Evolutionary conservation across 106 monocot genomes (phyloP), one percentile per base, ranked within the genome.

Genomic region (Cymbidium sinense): DNA sequence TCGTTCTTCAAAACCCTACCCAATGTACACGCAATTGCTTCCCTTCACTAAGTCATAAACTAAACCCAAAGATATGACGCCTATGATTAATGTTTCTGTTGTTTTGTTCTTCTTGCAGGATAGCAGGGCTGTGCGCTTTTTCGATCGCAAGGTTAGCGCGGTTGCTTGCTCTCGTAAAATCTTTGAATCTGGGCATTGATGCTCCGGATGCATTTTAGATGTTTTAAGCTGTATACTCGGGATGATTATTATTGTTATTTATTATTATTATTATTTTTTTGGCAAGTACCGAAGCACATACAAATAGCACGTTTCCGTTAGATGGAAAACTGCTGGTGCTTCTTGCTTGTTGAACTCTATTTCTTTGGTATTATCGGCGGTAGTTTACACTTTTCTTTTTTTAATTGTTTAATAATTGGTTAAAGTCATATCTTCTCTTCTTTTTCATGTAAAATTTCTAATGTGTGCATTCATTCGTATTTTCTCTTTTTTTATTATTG

Each of bases 1-100:
- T 96, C 93, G 44, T 96, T 91, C 91, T 93, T 93, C 86, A 93
- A 93, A 81, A 84, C 86, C 55, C 88, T 93, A 33, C 89, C 89
- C 13, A 82, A 43, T 43, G 94, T 94, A 80, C 74, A 77, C 67
- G 33, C 31, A 0, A 33, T 33, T 33, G 15, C 67, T 67, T 34
- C 13, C 0, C 29, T 67, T 31, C 31, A 33, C 25, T 15, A 67
- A 47, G 0, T 33, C 23, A 65, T 28, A 28, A 30, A 65, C 61
- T 62, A 74, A 35, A 81, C 50, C 50, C 69, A 55, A 43, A 77
- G 10, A 28, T 35, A 23, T 73, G 47, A 62, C 31, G 8, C n/a
- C 2, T 37, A 8, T 23, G n/a, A 37, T 54, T 47, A 11, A 44
- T 74, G 9, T 74, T 74, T 28, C 37, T 15, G 30, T 28, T 4